Base-by-base conservation (phyloP, 768 basidiomycete genomes). In the Neoboletus brunneissimus region DNA sequence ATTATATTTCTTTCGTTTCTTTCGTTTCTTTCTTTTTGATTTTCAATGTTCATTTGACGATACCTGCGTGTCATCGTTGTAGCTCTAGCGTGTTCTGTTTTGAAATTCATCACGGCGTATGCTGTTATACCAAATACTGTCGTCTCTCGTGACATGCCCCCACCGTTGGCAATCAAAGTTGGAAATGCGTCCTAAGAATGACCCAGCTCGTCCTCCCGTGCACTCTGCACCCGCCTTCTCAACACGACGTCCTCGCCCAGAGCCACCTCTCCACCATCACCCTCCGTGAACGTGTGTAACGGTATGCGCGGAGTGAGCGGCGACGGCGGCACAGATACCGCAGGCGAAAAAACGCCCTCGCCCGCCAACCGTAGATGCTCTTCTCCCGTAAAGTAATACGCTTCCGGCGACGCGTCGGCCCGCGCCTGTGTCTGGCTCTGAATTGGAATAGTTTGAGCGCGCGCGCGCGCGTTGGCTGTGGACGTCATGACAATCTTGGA, bases 281-380 rank as follows among this genome's bases (percentile, higher is more conserved):
- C 16, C 51, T 56, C 48, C 12, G 16, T 6, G 1, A 59, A 31
- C 58, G 48, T 60, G 29, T 37, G 62, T 63, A 71, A 54, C 32
- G 65, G 45, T 53, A 68, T 69, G 9, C 81, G 78, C 47, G 74
- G 79, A 13, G 80, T 68, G 16, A 78, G 78, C 1, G 89, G 89
- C 38, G 88, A 89, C 29, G 86, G 75, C 6, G 89, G 84, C 60
- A 76, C 74, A 29, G 87, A 88, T 20, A 77, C 78, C 41, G 82
- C 84, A 48, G 89, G 89, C 8, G 88, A 90, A 64, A 91, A 86
- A 34, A 86, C 78, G 34, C 83, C 87, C 29, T 85, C 88, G 13
- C 88, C 89, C 0, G 87, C 81, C 43, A 90, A 75, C 67, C 78
- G 76, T 44, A 83, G 64, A 57, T 75, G 72, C 49, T 75, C 77